phyloP scores from a whole-genome alignment of 1,284 basidiomycete species.

The Heterobasidion parviporum region DNA sequence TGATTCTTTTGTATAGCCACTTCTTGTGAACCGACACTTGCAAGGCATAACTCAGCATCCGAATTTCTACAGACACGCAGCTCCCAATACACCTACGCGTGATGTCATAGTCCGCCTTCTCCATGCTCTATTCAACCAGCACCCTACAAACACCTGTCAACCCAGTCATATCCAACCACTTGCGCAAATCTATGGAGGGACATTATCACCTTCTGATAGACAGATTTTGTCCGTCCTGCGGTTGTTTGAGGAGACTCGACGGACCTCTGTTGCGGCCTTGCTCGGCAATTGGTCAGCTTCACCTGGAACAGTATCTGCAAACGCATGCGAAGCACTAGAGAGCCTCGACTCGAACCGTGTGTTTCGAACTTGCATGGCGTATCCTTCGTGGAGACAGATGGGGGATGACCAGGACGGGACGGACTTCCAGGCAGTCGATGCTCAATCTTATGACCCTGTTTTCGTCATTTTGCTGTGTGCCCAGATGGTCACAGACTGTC shows the following conservation, averaged over 20 bases:
- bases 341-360: conserved; percentile 64
- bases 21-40: conserved; percentile 53
- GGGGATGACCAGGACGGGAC: conserved; percentile 15
- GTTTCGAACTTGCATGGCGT: conserved; percentile 67
- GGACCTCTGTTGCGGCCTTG: conserved; percentile 54
- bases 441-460: conserved; percentile 70
- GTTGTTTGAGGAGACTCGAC: conserved; percentile 71
- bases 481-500: conserved; percentile 50
- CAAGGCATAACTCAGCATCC: conserved; percentile 57
- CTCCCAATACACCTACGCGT: conserved; percentile 19
- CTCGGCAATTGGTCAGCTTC: conserved; percentile 52
- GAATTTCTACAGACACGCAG: conserved; percentile 35
- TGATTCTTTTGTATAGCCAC: conserved; percentile 31
- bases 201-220: conserved; percentile 54
- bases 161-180: conserved; percentile 75
- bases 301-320: conserved; percentile 30
- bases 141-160: conserved; percentile 78
- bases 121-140: conserved; percentile 59
- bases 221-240: conserved; percentile 68
- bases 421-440: conserved; percentile 23
- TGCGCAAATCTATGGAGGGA: conserved; percentile 66
- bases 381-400: conserved; percentile 53
- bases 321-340: conserved; percentile 57
- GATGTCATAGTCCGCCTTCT: conserved; percentile 47
- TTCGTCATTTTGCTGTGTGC: conserved; percentile 68